Base-by-base conservation (phyloP, 371 early-diverging fungal species). In the Syncephalis fuscata region DNA sequence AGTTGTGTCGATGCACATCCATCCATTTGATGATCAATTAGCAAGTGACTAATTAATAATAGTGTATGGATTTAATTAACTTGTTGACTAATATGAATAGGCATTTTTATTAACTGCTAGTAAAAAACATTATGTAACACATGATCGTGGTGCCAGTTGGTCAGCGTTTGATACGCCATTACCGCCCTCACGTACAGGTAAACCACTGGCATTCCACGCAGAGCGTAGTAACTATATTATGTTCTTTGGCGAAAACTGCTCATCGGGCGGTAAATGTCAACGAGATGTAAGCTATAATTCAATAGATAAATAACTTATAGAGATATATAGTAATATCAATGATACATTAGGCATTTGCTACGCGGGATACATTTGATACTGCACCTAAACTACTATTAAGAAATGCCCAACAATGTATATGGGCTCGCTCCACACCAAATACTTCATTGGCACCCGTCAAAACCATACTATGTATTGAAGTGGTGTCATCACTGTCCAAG, bases 381-480 rank as follows among this genome's bases (percentile, higher is more conserved):
- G 24, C 63, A 1, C 56, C 63, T 15, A 66, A 64, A 3, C 48
- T 60, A 25, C 62, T 86, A 20, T 63, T 79, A 17, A 48, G 57
- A 0, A 68, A 74, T 55, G 66, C 71, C 0, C 50, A 69, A 10
- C 68, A 66, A 17, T 88, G 89, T 55, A 63, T 72, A 22, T 88
- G 82, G 82, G 78, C 71, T 19, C 47, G 62, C 1, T 74, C 78
- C 0, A 74, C 68, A 21, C 37, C 54, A 1, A 46, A 61, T 2
- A 74, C 76, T 49, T 57, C 67, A 39, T 71, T 61, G 37, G 72
- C 69, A 0, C 71, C 78, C 1, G 64, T 55, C 0, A 62, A 73
- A 27, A 61, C 70, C 50, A 65, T 84, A 44, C 74, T 80, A 59
- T 85, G 85, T 57, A 61, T 76, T n/a, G 74, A 78, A 56, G 65